These are phyloP conservation scores for Helenozyma baotianmanensis DNA, from an alignment of 805 yeast genomes.

Conservation along the genomic window DNA sequence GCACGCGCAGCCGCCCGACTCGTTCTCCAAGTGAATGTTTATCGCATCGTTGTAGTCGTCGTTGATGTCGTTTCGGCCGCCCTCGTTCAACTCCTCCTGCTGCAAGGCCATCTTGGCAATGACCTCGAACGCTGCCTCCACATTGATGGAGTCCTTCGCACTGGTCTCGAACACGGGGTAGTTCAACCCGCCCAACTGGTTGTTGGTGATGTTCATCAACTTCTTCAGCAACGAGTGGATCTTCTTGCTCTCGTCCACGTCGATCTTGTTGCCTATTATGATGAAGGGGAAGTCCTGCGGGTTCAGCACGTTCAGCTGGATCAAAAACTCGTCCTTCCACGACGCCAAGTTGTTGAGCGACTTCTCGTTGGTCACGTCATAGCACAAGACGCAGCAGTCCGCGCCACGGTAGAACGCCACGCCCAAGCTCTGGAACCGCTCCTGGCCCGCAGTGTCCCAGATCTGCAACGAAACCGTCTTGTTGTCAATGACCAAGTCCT, in stretches of 20 bases:
- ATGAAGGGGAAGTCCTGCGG: conserved; percentile 97
- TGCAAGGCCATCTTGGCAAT: conserved; percentile 93
- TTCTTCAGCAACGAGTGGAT: conserved; percentile 55
- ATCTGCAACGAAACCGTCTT: conserved; percentile 77
- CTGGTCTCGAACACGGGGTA: conserved; percentile 92
- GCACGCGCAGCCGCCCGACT: conserved; percentile 71
- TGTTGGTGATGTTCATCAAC: conserved; percentile 41
- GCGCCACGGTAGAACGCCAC: conserved; percentile 98
- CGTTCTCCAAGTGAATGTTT: conserved; percentile 87
- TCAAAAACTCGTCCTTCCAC: conserved; percentile 94
- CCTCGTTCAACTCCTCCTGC: conserved; percentile 89
- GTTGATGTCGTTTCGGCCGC: conserved; percentile 46
- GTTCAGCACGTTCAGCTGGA: conserved; percentile 88
- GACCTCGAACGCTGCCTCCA: conserved; percentile 92
- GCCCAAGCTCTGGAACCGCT: conserved; percentile 92
- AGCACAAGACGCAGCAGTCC: conserved; percentile 94
- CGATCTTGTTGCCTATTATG: conserved; percentile 90
- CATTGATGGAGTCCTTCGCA: conserved; percentile 94
- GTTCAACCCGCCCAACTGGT: conserved; percentile 57
- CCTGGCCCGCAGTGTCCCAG: conserved; percentile 49
- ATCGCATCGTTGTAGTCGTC: conserved; percentile 97
- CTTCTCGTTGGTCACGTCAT: conserved; percentile 92
- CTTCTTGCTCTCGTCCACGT: conserved; percentile 86
- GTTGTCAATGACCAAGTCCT: conserved; percentile 83
- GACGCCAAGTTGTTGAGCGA: conserved; percentile 83